Evolutionary conservation across 148 eudicot species (phyloP), one percentile per base, ranked within the genome.

Genomic region (Fagopyrum tataricum): DNA sequence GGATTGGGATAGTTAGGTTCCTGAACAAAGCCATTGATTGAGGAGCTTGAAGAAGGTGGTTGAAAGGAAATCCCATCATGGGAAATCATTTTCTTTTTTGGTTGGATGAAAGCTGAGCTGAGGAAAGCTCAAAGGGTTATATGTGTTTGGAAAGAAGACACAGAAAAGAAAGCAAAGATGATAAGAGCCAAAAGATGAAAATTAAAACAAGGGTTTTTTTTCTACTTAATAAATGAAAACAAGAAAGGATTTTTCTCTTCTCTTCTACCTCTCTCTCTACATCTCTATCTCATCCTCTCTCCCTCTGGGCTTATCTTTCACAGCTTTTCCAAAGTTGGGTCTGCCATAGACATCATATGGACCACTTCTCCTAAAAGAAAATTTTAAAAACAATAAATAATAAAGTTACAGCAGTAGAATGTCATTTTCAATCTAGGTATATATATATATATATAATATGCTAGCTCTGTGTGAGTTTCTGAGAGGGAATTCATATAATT

Each of bases 121-220:
- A 70, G 31, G n/a, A n/a, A 39, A 37, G 4, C 23, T 8, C 2
- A 1, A 69, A 44, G 37, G 26, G 26, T 20, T 68, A 26, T 70
- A 12, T 43, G 72, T 70, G 12, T 42, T 18, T 20, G 72, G 72
- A 26, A 42, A 42, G 44, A 68, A 44, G 48, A 68, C 47, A 41
- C 47, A 68, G 71, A n/a, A 68, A 20, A 68, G 72, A 70, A 70
- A 43, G 49, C 40, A 42, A 42, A 70, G 72, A 70, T 70, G 72
- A 70, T 70, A 70, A 70, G 72, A 70, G 72, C 72, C 72, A 70
- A 70, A 70, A 70, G 14, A 70, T 10, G 7, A 67, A 47, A 44
- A 42, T 20, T 12, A 12, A 70, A 43, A 46, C 18, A 70, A 44
- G 51, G 52, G 31, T 3, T 70, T 42, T 70, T 62, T 64, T 64